Evolutionary conservation across 139 green algal genomes (phyloP).

Genomic region (Chlamydomonas sp.): DNA sequence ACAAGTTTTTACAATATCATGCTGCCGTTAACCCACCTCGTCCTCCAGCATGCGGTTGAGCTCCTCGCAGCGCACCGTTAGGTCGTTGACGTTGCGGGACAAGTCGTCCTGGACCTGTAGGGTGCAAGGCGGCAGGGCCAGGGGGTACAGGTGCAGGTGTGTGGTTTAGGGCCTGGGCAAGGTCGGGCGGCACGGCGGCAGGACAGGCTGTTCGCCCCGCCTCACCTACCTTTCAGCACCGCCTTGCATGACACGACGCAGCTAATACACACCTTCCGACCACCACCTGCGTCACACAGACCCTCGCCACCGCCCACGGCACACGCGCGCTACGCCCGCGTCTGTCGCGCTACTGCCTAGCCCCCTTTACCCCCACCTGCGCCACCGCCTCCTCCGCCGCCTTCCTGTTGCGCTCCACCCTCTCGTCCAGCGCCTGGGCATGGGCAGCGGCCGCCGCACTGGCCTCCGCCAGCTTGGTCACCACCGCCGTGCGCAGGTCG

Average conservation of each 20-base stretch:
- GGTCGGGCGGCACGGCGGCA: no score
- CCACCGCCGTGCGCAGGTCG: not conserved
- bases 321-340: not conserved
- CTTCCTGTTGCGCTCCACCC: conserved; percentile 15
- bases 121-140: not conserved
- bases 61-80: conserved; percentile 13
- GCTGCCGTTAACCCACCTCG: conserved; percentile 12
- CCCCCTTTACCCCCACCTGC: conserved; percentile 14
- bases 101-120: conserved; percentile 24
- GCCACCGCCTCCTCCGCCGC: conserved; percentile 36
- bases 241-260: no score
- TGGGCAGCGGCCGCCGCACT: not conserved
- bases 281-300: no score
- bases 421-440: not conserved
- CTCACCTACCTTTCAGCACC: no score
- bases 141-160: no score
- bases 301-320: not conserved
- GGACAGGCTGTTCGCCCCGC: no score
- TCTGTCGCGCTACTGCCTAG: not conserved
- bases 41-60: conserved; percentile 46
- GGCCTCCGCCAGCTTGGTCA: not conserved
- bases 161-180: no score
- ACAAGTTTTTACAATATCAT: no score
- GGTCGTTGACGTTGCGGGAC: not conserved
- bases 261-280: no score